Evolutionary conservation across 768 basidiomycete species (phyloP), one percentile per base, ranked within the genome.

Genomic region (Lepiota venenata): DNA sequence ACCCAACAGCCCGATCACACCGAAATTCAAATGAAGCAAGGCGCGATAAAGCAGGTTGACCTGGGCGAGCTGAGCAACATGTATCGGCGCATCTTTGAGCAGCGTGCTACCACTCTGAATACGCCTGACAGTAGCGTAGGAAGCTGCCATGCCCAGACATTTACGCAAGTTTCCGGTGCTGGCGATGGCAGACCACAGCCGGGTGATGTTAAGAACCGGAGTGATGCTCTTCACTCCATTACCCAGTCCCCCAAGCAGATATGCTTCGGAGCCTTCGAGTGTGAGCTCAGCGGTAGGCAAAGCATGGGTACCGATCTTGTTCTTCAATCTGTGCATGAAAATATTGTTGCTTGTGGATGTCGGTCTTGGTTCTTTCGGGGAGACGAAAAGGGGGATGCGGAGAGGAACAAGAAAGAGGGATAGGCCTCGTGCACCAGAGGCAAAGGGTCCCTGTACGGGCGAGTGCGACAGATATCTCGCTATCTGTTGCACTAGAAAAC

Each of bases 401-500:
- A 91, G 75, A 22, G 87, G 87, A 40, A 91, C 73, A 27, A 91
- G 74, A 70, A 91, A 91, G 36, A 91, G 80, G 1, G 87, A 90
- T 11, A 91, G 76, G 0, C 79, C 80, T 8, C 82, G 78, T 0
- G 88, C 84, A 5, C 89, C 88, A 11, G 73, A 67, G 45, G 71
- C 59, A 22, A n/a, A 64, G 55, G 0, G 79, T 66, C 0, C 86
- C 88, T 1, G 88, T 90, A 36, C 88, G 84, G 4, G 87, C 90
- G 4, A 91, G 71, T 1, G 86, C 87, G 21, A 91, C 74, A 0
- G 87, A 78, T 8, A 90, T 71, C 56, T 91, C 73, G 58, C 85
- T 82, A 60, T 91, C 90, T 0, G 88, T 88, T 1, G 90, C 90
- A 60, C 86, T 88, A 14, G 88, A 89, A 67, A 91, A 91, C 88